Base-by-base conservation (phyloP, 140 eudicot genomes). In the Cichorium intybus region DNA sequence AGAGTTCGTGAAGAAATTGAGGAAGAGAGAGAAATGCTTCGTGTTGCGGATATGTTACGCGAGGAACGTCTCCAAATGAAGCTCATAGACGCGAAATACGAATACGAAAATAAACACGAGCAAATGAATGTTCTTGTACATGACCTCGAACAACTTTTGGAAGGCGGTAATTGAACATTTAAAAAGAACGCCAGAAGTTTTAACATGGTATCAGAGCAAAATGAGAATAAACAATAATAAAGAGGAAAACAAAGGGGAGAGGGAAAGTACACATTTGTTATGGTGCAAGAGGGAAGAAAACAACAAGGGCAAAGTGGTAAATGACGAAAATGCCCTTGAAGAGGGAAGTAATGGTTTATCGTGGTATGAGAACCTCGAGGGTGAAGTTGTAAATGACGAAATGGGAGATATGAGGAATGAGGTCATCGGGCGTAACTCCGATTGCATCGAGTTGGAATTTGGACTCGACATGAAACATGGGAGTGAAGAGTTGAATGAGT, bases 41-140 rank as follows among this genome's bases (percentile, higher is more conserved):
- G 87, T 17, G 56, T 91, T n/a, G 97, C 97, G 6, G 97, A 91
- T 71, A 67, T 82, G 10, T 41, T 87, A 45, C 88, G 97, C 0
- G 96, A 91, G 71, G 97, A 91, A 63, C 77, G 97, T 33, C 95
- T 91, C 6, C 96, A 87, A 43, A 91, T 91, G 96, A 91, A 91
- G 82, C 96, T 91, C 20, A 58, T 76, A 1, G 97, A 91, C 9
- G 97, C 97, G 11, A 91, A 80, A 75, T 57, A 85, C 28, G 82
- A 91, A 52, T 91, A 81, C 2, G 97, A 91, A 71, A 92, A 85
- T 71, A 91, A 88, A 72, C 85, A 80, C 43, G 86, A 86, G 10
- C 84, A 84, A n/a, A 80, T 91, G 21, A 83, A 91, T 18, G 45
- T 77, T 77, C 27, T 91, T 41, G 85, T 74, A 72, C 77, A 27